A percentile compares a stretch with the other conserved stretches of the same genome.
These are phyloP conservation scores for Russula ochroleuca DNA, from an alignment of 768 basidiomycete species.

Conservation along the genomic window DNA sequence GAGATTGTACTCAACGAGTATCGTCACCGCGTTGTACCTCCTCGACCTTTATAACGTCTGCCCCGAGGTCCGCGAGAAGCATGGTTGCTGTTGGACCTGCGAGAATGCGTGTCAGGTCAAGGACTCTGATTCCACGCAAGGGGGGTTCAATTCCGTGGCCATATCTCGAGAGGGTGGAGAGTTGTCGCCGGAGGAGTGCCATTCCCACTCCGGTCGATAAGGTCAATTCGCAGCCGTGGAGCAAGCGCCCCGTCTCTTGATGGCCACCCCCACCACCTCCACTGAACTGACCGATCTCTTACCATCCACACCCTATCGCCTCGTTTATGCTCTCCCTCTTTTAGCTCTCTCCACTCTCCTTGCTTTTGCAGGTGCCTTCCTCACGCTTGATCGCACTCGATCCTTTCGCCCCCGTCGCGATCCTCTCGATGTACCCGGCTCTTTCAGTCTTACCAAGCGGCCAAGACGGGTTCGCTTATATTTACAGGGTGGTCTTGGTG, in stretches of 20 bases:
- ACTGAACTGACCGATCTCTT: conserved; percentile 36
- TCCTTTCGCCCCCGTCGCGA: conserved; percentile 49
- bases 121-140: conserved; percentile 70
- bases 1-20: conserved; percentile 53
- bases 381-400: conserved; percentile 65
- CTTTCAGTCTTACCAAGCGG: conserved; percentile 21
- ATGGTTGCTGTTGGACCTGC: conserved; percentile 93
- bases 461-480: conserved; percentile 37
- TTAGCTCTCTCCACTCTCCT: conserved; percentile 52
- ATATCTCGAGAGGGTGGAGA: not conserved
- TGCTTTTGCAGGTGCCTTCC: conserved; percentile 65
- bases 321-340: conserved; percentile 59
- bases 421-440: conserved; percentile 31
- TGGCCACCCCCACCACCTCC: conserved; percentile 12
- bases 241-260: not conserved
- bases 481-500: conserved; percentile 62
- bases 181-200: too few relatives aligned
- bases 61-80: conserved; percentile 88
- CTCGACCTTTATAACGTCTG: conserved; percentile 92
- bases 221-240: not conserved
- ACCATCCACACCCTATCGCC: conserved; percentile 45
- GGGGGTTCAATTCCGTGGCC: conserved; percentile 67
- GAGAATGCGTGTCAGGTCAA: conserved; percentile 86
- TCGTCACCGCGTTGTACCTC: conserved; percentile 81
- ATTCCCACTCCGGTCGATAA: not conserved